Evolutionary conservation across 2,329 filamentous ascomycete genomes (phyloP).

Genomic region (Alternaria arborescens): DNA sequence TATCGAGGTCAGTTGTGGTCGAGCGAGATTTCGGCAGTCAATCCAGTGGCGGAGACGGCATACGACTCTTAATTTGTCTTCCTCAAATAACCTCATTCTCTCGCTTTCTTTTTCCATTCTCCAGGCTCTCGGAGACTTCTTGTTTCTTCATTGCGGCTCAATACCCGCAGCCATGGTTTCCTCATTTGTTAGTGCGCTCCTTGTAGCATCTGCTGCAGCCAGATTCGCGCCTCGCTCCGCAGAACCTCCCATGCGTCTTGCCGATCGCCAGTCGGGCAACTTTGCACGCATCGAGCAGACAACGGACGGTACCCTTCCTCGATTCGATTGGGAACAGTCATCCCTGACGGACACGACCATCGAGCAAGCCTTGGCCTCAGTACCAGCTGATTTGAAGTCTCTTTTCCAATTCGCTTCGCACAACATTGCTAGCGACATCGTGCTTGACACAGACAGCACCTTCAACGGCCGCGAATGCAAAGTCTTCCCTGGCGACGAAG

Average conservation of each 20-base stretch:
- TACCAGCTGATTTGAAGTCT: not conserved
- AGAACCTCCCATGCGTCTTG: not conserved
- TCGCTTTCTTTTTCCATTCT: not conserved
- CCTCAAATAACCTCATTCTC: not conserved
- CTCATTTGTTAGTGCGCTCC: not conserved
- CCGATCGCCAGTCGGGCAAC: not conserved
- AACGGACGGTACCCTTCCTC: not conserved
- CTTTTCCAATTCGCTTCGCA: not conserved
- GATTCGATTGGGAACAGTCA: not conserved
- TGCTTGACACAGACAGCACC: not conserved
- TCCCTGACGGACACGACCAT: not conserved
- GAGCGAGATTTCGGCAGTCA: not conserved
- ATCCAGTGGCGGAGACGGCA: not conserved
- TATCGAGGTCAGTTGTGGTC: not conserved
- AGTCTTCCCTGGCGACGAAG: constrained; percentile 2
- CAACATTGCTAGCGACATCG: not conserved
- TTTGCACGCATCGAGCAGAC: not conserved
- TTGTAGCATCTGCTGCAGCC: not conserved
- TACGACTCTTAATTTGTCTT: not conserved
- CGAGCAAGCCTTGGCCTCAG: not conserved
- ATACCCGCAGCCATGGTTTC: not conserved
- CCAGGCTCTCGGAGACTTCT: not conserved
- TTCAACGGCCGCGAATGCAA: constrained; percentile 1
- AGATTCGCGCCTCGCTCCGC: not conserved
- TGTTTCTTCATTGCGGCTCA: not conserved